Evolutionary conservation across 345 rosid genomes (phyloP).

Genomic region (Brassica cretica): DNA sequence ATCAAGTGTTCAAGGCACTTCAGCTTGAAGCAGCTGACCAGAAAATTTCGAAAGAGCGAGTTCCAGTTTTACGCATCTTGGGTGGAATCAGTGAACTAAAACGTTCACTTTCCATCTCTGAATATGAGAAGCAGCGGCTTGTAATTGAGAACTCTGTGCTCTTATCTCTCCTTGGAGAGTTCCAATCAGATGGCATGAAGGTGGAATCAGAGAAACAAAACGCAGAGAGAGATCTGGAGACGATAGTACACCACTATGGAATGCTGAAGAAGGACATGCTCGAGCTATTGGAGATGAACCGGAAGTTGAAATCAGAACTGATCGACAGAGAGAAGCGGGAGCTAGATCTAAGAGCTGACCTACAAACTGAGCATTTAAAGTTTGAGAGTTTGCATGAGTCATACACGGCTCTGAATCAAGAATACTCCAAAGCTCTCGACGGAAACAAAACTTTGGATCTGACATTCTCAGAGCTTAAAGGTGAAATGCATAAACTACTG

Average conservation of each 20-base stretch:
- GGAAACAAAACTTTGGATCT: conserved; percentile 48
- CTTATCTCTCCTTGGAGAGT: conserved; percentile 55
- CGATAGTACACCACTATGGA: conserved; percentile 34
- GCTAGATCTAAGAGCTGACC: conserved; percentile 44
- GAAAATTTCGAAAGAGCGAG: conserved; percentile 44
- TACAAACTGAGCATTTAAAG: conserved; percentile 45
- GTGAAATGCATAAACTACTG: conserved; percentile 49
- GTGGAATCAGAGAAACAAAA: conserved; percentile 52
- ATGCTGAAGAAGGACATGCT: conserved; percentile 51
- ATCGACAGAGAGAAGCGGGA: conserved; percentile 45
- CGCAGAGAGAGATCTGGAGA: conserved; percentile 51
- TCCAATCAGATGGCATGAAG: conserved; percentile 54
- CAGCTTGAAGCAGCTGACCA: conserved; percentile 50
- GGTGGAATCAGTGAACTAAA: conserved; percentile 59
- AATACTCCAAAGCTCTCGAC: conserved; percentile 48
- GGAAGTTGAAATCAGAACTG: conserved; percentile 56
- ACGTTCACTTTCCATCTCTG: conserved; percentile 47
- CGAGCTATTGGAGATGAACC: conserved; percentile 64
- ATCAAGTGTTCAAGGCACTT: conserved; percentile 66
- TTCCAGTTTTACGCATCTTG: conserved; percentile 56
- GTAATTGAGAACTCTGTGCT: conserved; percentile 80
- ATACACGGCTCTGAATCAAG: conserved; percentile 51
- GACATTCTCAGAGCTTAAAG: conserved; percentile 52
- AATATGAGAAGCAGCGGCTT: conserved; percentile 64
- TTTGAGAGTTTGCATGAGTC: conserved; percentile 54